Conservation (phyloP, 2,329 filamentous ascomycete species). For the Aspergillus pseudotamarii region DNA sequence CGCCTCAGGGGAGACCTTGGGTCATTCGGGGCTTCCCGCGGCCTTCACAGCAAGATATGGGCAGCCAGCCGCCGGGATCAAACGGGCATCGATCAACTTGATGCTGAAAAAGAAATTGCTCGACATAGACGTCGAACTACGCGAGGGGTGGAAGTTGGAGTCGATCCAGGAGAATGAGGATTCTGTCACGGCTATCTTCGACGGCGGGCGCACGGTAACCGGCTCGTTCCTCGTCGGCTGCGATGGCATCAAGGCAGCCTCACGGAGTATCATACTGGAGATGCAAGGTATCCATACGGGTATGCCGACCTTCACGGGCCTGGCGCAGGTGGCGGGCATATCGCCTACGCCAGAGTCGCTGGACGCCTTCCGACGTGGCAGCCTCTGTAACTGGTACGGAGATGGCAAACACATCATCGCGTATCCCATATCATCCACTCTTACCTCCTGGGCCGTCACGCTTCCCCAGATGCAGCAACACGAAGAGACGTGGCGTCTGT, state of each 20-base stretch:
- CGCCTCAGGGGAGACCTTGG: neutral
- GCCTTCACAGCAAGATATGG: neutral
- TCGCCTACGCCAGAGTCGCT: neutral
- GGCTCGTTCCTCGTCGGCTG: slow-evolving; percentile 10
- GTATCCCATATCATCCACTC: neutral
- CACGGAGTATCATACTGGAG: neutral
- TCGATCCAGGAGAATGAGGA: neutral
- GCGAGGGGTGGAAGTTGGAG: slow-evolving; percentile 5
- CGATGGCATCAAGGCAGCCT: slow-evolving; percentile 8
- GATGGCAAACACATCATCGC: slow-evolving; percentile 6
- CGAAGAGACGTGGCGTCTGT: slow-evolving; percentile 1
- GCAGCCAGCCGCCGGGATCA: neutral
- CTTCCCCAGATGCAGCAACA: neutral
- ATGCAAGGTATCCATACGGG: neutral
- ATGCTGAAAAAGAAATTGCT: neutral
- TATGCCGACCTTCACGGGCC: neutral
- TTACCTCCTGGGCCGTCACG: slow-evolving; percentile 4
- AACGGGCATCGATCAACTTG: neutral
- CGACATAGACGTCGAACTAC: neutral
- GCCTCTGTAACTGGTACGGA: slow-evolving; percentile 9
- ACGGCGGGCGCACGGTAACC: neutral
- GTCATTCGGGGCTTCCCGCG: neutral
- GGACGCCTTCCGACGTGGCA: neutral
- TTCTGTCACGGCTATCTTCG: neutral
- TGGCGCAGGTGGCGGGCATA: slow-evolving; percentile 4